These are phyloP conservation scores for Suhomyces coccinellae DNA, from an alignment of 1,139 yeast genomes.

Conservation along the genomic window DNA sequence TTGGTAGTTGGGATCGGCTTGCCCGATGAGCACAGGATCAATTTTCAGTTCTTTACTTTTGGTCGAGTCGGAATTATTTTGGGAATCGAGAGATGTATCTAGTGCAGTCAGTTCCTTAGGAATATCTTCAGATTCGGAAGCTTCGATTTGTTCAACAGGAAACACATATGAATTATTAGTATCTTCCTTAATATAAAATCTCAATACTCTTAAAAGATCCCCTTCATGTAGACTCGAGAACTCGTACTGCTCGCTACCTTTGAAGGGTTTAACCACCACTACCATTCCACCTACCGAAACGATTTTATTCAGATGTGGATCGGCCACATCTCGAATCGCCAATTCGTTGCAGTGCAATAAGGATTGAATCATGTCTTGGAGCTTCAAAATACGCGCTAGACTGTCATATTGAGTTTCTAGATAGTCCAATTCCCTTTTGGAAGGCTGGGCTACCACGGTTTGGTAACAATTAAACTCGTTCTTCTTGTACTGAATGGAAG, in stretches of 20 bases:
- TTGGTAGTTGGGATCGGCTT: conserved; percentile 19
- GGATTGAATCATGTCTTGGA: conserved; percentile 26
- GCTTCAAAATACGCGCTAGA: conserved; percentile 29
- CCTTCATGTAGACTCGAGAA: conserved; percentile 33
- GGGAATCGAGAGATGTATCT: too few species aligned
- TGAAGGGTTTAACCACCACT: conserved; percentile 37
- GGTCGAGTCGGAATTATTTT: not conserved
- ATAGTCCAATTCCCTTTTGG: conserved; percentile 14
- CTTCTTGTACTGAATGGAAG: conserved; percentile 14
- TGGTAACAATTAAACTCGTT: conserved; percentile 6
- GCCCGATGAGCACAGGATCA: conserved; percentile 4
- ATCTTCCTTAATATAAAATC: conserved; percentile 22
- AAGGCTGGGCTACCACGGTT: conserved; percentile 20
- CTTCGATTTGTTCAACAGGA: not conserved
- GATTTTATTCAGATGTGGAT: conserved; percentile 30
- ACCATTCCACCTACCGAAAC: conserved; percentile 38
- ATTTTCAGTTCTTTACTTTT: not conserved
- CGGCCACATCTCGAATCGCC: conserved; percentile 28
- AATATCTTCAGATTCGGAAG: not conserved
- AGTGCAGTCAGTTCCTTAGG: too few species aligned
- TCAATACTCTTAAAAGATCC: conserved; percentile 34
- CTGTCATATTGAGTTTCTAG: conserved; percentile 26
- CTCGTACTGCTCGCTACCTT: conserved; percentile 25
- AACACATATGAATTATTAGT: not conserved
- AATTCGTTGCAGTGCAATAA: conserved; percentile 14